Conservation (phyloP, 768 basidiomycete species). For the Naematelia encephala region DNA sequence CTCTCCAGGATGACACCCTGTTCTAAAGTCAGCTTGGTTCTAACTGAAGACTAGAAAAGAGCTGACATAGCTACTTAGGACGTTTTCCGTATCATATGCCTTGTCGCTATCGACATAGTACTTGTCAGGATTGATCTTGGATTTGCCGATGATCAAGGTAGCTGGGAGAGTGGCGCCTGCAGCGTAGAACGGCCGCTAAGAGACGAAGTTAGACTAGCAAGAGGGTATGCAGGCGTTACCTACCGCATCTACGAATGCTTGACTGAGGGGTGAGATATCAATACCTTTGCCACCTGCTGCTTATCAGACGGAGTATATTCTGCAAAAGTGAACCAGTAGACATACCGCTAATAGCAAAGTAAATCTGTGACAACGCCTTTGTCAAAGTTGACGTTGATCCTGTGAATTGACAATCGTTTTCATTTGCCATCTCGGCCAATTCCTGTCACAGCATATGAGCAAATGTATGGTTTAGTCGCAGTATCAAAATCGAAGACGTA, state of each 20-base stretch:
- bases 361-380: constrained; percentile 78
- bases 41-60: neutral
- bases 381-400: constrained; percentile 90
- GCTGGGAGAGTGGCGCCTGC: constrained; percentile 74
- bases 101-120: constrained; percentile 53
- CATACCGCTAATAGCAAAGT: constrained; percentile 73
- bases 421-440: constrained; percentile 61
- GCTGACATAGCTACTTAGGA: constrained; percentile 49
- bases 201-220: constrained; percentile 13
- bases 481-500: too few species aligned
- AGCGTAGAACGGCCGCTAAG: constrained; percentile 64
- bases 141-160: constrained; percentile 64
- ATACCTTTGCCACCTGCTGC: constrained; percentile 57
- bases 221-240: constrained; percentile 17
- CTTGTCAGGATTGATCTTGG: constrained; percentile 15
- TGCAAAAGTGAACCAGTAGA: too few species aligned
- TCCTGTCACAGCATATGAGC: constrained; percentile 55
- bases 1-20: constrained; percentile 89
- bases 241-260: constrained; percentile 62
- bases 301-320: constrained; percentile 11
- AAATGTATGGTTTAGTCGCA: too few species aligned
- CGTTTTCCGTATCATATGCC: constrained; percentile 45
- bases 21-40: neutral
- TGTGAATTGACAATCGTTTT: constrained; percentile 62
- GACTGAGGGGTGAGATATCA: constrained; percentile 62